A percentile compares a stretch with the other conserved stretches of the same genome.
Conservation (phyloP, 345 rosid genomes). For the Schrenkiella parvula region DNA sequence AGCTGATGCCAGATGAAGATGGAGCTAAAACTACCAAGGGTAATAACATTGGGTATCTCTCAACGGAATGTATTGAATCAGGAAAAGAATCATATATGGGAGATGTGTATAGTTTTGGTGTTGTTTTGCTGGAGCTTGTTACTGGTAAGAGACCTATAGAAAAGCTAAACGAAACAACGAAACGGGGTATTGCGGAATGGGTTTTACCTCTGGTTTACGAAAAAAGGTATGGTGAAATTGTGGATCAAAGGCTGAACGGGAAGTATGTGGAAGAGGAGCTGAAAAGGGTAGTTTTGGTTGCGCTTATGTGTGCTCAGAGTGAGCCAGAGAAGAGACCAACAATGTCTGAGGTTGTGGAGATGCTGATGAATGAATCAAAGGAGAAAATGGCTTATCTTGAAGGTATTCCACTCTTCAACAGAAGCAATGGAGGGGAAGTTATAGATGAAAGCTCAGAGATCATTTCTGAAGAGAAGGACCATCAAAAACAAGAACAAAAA, state of each 20-base stretch:
- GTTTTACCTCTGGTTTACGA: constrained; percentile 57
- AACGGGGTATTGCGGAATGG: constrained; percentile 75
- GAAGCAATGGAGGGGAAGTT: constrained; percentile 26
- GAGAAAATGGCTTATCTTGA: constrained; percentile 50
- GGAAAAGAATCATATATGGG: constrained; percentile 78
- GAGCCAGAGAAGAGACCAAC: constrained; percentile 68
- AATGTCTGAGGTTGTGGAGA: constrained; percentile 69
- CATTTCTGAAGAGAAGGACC: constrained; percentile 43
- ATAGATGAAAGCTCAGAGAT: constrained; percentile 51
- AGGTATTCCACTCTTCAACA: constrained; percentile 56
- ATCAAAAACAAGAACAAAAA: background rate
- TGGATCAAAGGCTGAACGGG: constrained; percentile 61
- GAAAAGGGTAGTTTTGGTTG: constrained; percentile 51
- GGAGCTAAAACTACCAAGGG: constrained; percentile 77
- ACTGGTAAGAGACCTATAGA: constrained; percentile 78
- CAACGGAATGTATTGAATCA: constrained; percentile 84
- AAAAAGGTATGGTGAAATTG: constrained; percentile 60
- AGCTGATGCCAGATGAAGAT: constrained; percentile 80
- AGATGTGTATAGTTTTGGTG: constrained; percentile 88
- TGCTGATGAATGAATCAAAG: constrained; percentile 56
- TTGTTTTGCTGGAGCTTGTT: constrained; percentile 65
- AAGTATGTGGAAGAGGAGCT: constrained; percentile 61
- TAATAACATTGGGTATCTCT: constrained; percentile 65
- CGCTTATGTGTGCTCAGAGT: constrained; percentile 63
- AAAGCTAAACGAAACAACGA: constrained; percentile 58